Percentiles rank a stretch among this genome's conserved stretches.
These are phyloP conservation scores for Ehretia macrophylla DNA, from an alignment of 257 asterid genomes.

Conservation along the genomic window DNA sequence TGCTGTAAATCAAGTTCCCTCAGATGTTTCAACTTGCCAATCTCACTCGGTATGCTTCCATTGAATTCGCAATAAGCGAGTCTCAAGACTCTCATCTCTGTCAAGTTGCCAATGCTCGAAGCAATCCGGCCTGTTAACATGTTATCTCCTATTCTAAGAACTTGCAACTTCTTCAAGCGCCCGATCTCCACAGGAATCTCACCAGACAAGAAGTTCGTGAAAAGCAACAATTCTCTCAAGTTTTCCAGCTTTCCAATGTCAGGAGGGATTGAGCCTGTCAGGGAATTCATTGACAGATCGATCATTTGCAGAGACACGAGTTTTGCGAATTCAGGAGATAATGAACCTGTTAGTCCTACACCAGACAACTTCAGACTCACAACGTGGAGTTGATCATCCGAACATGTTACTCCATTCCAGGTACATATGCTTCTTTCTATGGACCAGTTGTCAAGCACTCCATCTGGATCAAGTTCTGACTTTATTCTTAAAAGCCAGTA, in stretches of 20 bases:
- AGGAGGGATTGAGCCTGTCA: constrained; percentile 60
- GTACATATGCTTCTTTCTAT: constrained; percentile 46
- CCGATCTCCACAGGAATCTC: constrained; percentile 59
- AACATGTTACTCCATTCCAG: constrained; percentile 77
- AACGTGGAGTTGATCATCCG: constrained; percentile 41
- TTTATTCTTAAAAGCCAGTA: constrained; percentile 51
- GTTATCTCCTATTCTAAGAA: constrained; percentile 77
- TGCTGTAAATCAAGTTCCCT: constrained; percentile 52
- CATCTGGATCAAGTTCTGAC: constrained; percentile 51
- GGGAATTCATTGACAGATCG: constrained; percentile 61
- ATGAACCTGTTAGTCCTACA: constrained; percentile 52
- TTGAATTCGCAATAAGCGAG: constrained; percentile 62
- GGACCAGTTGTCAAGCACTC: constrained; percentile 61
- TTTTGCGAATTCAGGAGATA: constrained; percentile 50
- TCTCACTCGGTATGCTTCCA: constrained; percentile 69
- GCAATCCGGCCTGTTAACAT: constrained; percentile 48
- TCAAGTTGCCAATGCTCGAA: constrained; percentile 47
- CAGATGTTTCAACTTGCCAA: constrained; percentile 58
- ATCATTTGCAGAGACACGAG: constrained; percentile 54
- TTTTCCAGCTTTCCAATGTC: constrained; percentile 50
- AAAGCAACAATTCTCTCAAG: constrained; percentile 54
- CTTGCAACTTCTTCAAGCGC: constrained; percentile 48
- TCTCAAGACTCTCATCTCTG: constrained; percentile 57
- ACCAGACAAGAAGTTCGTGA: constrained; percentile 55
- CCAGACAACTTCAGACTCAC: constrained; percentile 52